Base-by-base conservation (phyloP, 1,139 yeast genomes). In the Debaryomyces sp. region DNA sequence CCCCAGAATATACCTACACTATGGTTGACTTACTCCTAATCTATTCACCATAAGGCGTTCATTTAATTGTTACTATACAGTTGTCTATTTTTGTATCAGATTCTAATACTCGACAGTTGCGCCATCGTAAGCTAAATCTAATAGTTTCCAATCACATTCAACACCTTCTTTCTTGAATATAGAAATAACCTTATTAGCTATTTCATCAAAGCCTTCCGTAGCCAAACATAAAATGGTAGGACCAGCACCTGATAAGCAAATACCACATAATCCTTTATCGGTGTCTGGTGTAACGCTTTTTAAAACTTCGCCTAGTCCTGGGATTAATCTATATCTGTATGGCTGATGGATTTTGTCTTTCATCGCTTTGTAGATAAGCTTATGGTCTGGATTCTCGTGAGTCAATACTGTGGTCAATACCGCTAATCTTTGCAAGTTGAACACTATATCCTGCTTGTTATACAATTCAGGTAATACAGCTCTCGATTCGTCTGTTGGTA, bases 261-360 rank as follows among this genome's bases (percentile, higher is more conserved):
- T 90, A 45, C 99, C 99, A 55, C 95, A 78, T 42, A 92, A 78
- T 2, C 97, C 97, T 1, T 86, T 86, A 64, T 89, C 89, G 4
- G 89, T 75, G 35, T 81, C 77, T 32, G 98, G 98, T 0, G 95
- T 89, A 47, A 92, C 85, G 13, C 87, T 78, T n/a, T 82, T 73
- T 58, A 94, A 78, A 38, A 94, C 91, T 54, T 89, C 90, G 6
- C 86, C 78, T 50, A 94, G 78, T 0, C 99, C 99, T 2, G 99
- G 99, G 50, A 94, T 89, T 61, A 94, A 78, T 12, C 85, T 85
- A 63, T 90, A 85, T 62, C 99, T 81, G 77, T 92, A 94, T 8
- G 97, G 97, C 69, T 94, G 99, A 71, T 94, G 99, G 44, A 94
- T 81, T 62, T 88, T 87, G 68, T 94, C 99, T 71, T 90, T 96